phyloP scores from a whole-genome alignment of 768 basidiomycete species.

The Boletellus ananiceps region DNA sequence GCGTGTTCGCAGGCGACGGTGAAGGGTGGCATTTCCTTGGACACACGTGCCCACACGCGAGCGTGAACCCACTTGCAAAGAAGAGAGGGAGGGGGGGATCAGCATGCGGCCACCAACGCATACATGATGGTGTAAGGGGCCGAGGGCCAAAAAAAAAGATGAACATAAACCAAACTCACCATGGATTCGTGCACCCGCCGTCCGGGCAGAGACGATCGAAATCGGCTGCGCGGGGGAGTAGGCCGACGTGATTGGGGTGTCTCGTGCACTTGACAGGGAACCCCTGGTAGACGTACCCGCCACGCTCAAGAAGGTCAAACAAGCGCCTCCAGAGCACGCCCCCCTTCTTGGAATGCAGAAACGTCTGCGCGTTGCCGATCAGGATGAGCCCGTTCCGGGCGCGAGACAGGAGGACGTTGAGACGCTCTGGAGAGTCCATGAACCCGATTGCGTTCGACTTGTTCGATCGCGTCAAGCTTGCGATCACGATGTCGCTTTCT shows the following conservation, averaged over 20 bases:
- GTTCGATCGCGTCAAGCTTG: conserved; percentile 60
- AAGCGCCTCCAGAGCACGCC: conserved; percentile 14
- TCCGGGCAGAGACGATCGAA: conserved; percentile 54
- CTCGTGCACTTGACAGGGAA: conserved; percentile 54
- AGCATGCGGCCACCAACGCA: too few relatives aligned
- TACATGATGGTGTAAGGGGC: too few relatives aligned
- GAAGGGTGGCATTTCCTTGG: conserved; percentile 57
- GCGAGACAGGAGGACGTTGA: conserved; percentile 68
- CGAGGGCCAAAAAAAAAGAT: too few relatives aligned
- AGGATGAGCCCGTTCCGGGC: conserved; percentile 61
- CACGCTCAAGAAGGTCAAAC: conserved; percentile 9
- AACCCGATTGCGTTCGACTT: conserved; percentile 55
- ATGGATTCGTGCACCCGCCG: conserved; percentile 56
- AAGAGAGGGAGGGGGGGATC: background rate
- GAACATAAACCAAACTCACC: conserved; percentile 36
- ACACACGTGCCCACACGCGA: conserved; percentile 41
- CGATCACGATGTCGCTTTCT: conserved; percentile 64
- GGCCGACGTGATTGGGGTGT: conserved; percentile 39
- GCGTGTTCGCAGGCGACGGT: background rate
- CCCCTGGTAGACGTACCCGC: conserved; percentile 20
- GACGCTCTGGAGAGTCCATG: conserved; percentile 63
- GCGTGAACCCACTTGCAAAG: conserved; percentile 8
- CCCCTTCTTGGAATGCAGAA: conserved; percentile 28
- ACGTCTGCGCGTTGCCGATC: conserved; percentile 61
- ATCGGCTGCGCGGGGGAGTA: conserved; percentile 41